phyloP scores from a whole-genome alignment of 805 yeast species.

The Yarrowia hollandica region DNA sequence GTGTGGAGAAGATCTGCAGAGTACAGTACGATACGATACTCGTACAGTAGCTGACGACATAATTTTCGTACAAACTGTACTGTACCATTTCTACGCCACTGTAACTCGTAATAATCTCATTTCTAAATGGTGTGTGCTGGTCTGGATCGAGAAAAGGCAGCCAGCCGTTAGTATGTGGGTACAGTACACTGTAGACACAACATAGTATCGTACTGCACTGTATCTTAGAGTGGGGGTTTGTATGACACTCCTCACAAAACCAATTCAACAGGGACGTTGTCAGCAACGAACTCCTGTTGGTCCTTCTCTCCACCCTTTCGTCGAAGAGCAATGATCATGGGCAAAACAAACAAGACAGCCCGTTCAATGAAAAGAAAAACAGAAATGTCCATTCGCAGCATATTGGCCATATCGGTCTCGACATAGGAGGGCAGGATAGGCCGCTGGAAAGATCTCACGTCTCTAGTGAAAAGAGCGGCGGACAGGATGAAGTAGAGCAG shows the following conservation, averaged over 20 bases:
- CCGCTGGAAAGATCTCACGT: slow-evolving; percentile 7
- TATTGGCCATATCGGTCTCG: not conserved
- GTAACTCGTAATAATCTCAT: too few species aligned
- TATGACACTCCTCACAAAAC: not conserved
- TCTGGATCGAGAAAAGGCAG: too few species aligned
- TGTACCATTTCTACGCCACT: too few species aligned
- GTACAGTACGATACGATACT: too few species aligned
- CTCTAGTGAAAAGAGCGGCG: slow-evolving; percentile 17
- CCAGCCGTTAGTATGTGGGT: too few species aligned
- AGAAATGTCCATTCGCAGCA: not conserved
- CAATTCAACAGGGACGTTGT: not conserved
- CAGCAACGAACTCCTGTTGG: not conserved
- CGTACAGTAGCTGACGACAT: too few species aligned
- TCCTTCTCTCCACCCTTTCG: not conserved
- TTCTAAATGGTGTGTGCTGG: too few species aligned
- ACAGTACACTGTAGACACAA: too few species aligned
- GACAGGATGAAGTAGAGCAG: slow-evolving; percentile 23
- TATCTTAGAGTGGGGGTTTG: too few species aligned
- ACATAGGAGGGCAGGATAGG: slow-evolving; percentile 1
- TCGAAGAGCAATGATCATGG: slow-evolving; percentile 8
- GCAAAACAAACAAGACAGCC: not conserved
- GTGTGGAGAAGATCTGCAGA: too few species aligned
- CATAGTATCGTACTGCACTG: not conserved
- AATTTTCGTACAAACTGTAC: too few species aligned
- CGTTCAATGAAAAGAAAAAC: slow-evolving; percentile 10